A percentile compares a stretch with the other conserved stretches of the same genome.
phyloP scores from a whole-genome alignment of 2,329 filamentous ascomycete genomes.

The Aspergillus quadricinctus region DNA sequence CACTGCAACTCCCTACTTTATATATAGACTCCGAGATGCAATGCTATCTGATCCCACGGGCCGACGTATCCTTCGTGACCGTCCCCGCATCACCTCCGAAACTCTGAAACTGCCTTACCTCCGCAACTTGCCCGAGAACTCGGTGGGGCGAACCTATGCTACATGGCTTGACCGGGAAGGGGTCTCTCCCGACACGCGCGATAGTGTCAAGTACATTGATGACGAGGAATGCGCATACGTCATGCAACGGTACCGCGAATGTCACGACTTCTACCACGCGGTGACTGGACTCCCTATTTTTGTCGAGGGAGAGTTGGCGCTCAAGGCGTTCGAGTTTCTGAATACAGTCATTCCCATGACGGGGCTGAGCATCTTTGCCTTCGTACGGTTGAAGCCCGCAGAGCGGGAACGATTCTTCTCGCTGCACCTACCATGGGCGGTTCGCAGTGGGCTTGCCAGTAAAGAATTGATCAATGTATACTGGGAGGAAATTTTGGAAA shows the following conservation, averaged over 20 bases:
- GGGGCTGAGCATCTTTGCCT: slow-evolving; percentile 73
- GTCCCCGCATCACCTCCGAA: slow-evolving; percentile 78
- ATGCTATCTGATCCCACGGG: slow-evolving; percentile 85
- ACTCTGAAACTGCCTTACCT: slow-evolving; percentile 65
- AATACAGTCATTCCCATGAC: slow-evolving; percentile 97
- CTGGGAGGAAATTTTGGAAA: slow-evolving; percentile 92
- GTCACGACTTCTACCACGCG: slow-evolving; percentile 96
- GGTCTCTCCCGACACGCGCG: slow-evolving; percentile 85
- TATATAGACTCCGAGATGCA: slow-evolving; percentile 80
- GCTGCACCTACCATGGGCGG: slow-evolving; percentile 76
- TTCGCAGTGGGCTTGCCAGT: slow-evolving; percentile 71
- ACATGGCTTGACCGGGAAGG: slow-evolving; percentile 91
- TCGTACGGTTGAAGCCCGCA: slow-evolving; percentile 58
- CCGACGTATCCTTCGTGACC: slow-evolving; percentile 82
- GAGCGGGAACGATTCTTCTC: slow-evolving; percentile 63
- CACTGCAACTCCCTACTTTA: slow-evolving; percentile 92
- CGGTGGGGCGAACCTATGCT: slow-evolving; percentile 77
- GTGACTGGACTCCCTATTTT: slow-evolving; percentile 85
- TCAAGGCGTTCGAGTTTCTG: slow-evolving; percentile 96
- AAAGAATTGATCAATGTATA: slow-evolving; percentile 92
- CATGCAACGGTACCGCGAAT: slow-evolving; percentile 96
- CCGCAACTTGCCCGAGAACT: slow-evolving; percentile 65
- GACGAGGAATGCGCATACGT: slow-evolving; percentile 96
- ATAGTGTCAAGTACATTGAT: slow-evolving; percentile 82
- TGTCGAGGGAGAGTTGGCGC: slow-evolving; percentile 92